A percentile compares a stretch with the other conserved stretches of the same genome.
Conservation (phyloP, 2,329 filamentous ascomycete species). For the Dactylellina sp. region DNA sequence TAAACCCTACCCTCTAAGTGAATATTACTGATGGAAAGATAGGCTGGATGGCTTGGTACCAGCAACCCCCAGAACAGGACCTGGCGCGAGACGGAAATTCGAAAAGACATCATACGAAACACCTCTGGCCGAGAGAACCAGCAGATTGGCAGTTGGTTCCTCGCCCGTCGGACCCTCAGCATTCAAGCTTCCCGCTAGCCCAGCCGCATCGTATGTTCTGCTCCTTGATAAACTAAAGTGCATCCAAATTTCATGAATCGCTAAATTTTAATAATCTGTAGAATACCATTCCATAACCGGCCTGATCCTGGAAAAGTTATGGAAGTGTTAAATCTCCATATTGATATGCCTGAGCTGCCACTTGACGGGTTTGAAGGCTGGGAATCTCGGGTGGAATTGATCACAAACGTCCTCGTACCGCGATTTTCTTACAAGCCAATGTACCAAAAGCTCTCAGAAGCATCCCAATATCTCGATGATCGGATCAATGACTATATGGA, state of each 20-base stretch:
- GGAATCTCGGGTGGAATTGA: slow-evolving; percentile 81
- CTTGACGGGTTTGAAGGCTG: slow-evolving; percentile 72
- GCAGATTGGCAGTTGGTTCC: slow-evolving; percentile 55
- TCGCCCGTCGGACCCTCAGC: slow-evolving; percentile 56
- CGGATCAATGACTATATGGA: slow-evolving; percentile 88
- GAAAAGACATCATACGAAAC: slow-evolving; percentile 65
- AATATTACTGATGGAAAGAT: slow-evolving; percentile 28
- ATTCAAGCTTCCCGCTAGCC: slow-evolving; percentile 32
- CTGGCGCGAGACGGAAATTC: slow-evolving; percentile 64
- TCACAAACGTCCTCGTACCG: slow-evolving; percentile 84
- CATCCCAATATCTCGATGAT: slow-evolving; percentile 93
- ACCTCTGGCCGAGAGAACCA: slow-evolving; percentile 65
- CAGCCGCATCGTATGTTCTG: slow-evolving; percentile 63
- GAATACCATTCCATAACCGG: slow-evolving; percentile 77
- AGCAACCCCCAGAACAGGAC: slow-evolving; percentile 68
- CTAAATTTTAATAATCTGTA: not conserved
- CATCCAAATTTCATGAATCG: slow-evolving; percentile 44
- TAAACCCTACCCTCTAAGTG: not conserved
- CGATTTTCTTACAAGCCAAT: slow-evolving; percentile 93
- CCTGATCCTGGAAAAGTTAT: slow-evolving; percentile 82
- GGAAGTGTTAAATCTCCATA: slow-evolving; percentile 83
- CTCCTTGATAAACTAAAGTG: slow-evolving; percentile 45
- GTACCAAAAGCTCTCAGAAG: slow-evolving; percentile 92
- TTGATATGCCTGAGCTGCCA: slow-evolving; percentile 71
- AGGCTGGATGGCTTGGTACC: slow-evolving; percentile 77